Evolutionary conservation across 2,329 filamentous ascomycete genomes (phyloP).

Genomic region (Trichoderma pleuroti): DNA sequence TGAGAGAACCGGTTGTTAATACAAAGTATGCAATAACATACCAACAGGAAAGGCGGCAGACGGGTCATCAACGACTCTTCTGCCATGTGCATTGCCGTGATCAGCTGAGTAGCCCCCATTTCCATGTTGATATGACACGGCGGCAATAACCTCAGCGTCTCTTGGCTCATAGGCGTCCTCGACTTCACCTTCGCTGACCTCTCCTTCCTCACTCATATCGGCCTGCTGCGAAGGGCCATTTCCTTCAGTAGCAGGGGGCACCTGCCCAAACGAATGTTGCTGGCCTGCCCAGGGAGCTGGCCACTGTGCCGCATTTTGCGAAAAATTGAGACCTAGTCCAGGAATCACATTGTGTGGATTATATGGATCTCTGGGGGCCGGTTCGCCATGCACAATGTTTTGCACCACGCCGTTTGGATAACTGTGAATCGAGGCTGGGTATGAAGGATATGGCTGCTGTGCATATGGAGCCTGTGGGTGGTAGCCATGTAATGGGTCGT

Average conservation of each 20-base stretch:
- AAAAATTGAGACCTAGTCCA: constrained; percentile 32
- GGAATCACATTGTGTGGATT: constrained; percentile 33
- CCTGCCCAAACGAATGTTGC: not conserved
- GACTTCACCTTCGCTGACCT: constrained; percentile 67
- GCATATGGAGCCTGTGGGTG: constrained; percentile 20
- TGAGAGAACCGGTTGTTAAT: not conserved
- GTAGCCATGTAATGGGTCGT: constrained; percentile 22
- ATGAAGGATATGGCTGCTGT: constrained; percentile 23
- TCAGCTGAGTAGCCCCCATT: not conserved
- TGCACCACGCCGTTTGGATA: constrained; percentile 15
- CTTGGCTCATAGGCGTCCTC: constrained; percentile 53
- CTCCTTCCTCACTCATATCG: constrained; percentile 62
- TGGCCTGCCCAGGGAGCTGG: constrained; percentile 1
- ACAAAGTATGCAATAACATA: not conserved
- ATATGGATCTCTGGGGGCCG: constrained; percentile 22
- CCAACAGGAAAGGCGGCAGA: constrained; percentile 1
- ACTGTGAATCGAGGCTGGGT: constrained; percentile 17
- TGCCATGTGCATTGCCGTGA: not conserved
- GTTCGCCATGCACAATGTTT: constrained; percentile 14
- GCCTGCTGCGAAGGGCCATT: constrained; percentile 15
- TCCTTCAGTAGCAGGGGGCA: not conserved
- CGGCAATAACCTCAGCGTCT: constrained; percentile 10
- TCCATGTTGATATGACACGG: not conserved
- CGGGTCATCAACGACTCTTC: not conserved
- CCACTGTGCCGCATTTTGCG: constrained; percentile 20